These are phyloP conservation scores for Xylaria sp. DNA, from an alignment of 2,329 filamentous ascomycete species.

Conservation along the genomic window DNA sequence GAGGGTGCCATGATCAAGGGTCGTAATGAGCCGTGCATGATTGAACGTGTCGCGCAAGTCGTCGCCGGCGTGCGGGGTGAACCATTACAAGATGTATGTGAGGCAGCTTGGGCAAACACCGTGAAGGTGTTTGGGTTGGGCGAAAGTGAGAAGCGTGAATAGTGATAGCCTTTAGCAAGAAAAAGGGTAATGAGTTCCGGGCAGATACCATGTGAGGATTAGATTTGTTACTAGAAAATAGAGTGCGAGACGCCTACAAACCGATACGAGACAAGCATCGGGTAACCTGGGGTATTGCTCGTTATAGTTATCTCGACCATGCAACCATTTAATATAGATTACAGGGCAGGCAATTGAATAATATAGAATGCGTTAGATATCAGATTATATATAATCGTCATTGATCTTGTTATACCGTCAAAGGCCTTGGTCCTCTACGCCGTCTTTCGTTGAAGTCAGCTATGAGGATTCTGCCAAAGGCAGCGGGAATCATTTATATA, in stretches of 20 bases:
- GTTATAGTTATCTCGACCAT: neutral
- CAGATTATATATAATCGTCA: neutral
- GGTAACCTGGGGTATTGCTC: neutral
- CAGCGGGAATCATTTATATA: neutral
- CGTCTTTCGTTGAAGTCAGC: neutral
- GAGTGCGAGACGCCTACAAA: neutral
- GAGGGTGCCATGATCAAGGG: conserved; percentile 92
- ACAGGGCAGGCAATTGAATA: neutral
- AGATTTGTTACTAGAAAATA: conserved; percentile 2
- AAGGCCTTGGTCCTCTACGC: neutral
- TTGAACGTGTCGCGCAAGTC: conserved; percentile 87
- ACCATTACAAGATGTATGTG: conserved; percentile 81
- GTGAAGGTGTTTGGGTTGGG: conserved; percentile 81
- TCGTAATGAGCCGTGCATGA: conserved; percentile 90
- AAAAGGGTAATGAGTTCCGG: neutral
- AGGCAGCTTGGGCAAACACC: conserved; percentile 87
- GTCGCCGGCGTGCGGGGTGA: conserved; percentile 88
- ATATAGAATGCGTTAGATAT: neutral
- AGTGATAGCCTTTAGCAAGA: neutral
- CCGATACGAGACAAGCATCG: neutral
- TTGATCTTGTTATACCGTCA: neutral
- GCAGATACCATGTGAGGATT: neutral
- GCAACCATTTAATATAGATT: neutral
- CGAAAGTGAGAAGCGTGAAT: conserved; percentile 45
- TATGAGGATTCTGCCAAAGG: neutral